Percentiles rank a stretch among this genome's conserved stretches.
These are phyloP conservation scores for Schwanniomyces yamadae DNA, from an alignment of 805 yeast genomes.

Conservation along the genomic window DNA sequence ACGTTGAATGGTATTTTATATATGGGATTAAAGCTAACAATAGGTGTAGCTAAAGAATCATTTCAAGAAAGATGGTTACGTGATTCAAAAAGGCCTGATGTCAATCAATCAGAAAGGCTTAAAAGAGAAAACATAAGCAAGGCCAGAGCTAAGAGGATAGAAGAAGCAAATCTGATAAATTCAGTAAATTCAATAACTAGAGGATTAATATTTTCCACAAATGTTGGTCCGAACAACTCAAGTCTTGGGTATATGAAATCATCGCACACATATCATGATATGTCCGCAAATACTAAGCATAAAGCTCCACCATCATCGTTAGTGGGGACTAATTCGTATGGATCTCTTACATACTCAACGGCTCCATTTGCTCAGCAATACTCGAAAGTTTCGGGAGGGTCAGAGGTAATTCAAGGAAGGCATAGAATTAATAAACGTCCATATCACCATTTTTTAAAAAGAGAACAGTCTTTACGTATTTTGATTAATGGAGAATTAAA, in stretches of 20 bases:
- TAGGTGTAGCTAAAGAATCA: slow-evolving; percentile 62
- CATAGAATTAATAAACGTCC: slow-evolving; percentile 56
- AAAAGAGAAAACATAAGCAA: slow-evolving; percentile 32
- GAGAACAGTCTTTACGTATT: slow-evolving; percentile 64
- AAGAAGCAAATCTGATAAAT: slow-evolving; percentile 34
- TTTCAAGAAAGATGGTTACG: slow-evolving; percentile 46
- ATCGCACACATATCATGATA: slow-evolving; percentile 30
- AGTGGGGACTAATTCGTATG: slow-evolving; percentile 34
- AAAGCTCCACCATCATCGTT: slow-evolving; percentile 30
- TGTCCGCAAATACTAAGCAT: slow-evolving; percentile 35
- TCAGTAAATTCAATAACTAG: slow-evolving; percentile 24
- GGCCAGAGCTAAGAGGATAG: slow-evolving; percentile 40
- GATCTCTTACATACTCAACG: slow-evolving; percentile 27
- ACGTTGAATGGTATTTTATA: slow-evolving; percentile 70
- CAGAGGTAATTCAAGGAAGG: slow-evolving; percentile 56
- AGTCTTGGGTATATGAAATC: slow-evolving; percentile 31
- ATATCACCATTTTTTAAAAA: slow-evolving; percentile 30
- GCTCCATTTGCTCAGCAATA: slow-evolving; percentile 21
- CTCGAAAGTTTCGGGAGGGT: slow-evolving; percentile 32
- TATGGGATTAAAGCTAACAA: slow-evolving; percentile 66
- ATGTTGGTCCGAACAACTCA: slow-evolving; percentile 10
- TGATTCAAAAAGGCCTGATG: slow-evolving; percentile 44
- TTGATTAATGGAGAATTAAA: slow-evolving; percentile 56
- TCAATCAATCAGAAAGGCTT: slow-evolving; percentile 22
- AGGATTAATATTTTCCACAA: slow-evolving; percentile 11